These are phyloP conservation scores for Urochloa ruziziensis DNA, from an alignment of 176 grass and related monocot species.

Conservation along the genomic window DNA sequence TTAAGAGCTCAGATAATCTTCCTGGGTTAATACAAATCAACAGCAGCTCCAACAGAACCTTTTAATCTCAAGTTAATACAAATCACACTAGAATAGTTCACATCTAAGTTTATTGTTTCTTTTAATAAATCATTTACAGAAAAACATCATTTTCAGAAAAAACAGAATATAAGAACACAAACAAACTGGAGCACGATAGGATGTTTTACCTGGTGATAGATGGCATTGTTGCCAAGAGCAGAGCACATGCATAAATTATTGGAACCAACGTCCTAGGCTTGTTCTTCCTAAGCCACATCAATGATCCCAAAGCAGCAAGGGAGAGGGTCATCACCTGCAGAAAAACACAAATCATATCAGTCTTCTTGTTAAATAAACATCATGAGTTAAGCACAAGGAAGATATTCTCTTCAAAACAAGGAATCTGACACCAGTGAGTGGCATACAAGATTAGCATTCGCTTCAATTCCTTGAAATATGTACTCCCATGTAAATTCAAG, in stretches of 20 bases:
- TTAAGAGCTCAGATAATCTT: background rate
- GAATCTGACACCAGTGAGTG: background rate
- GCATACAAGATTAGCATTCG: conserved; percentile 94
- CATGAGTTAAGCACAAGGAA: background rate
- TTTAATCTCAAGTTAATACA: background rate
- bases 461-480: conserved; percentile 98
- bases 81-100: background rate
- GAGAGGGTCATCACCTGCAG: conserved; percentile 91
- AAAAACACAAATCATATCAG: conserved; percentile 2
- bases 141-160: background rate
- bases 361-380: conserved; percentile 24
- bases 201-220: conserved; percentile 79
- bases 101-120: conserved; percentile 7
- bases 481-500: conserved; percentile 97
- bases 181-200: background rate
- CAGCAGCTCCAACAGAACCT: no score
- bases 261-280: conserved; percentile 89
- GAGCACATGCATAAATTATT: conserved; percentile 90
- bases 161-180: conserved; percentile 17
- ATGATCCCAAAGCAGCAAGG: conserved; percentile 80
- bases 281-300: conserved; percentile 99
- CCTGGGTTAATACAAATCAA: background rate
- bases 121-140: background rate
- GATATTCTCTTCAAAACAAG: conserved; percentile 12
- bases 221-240: conserved; percentile 94